Conservation (phyloP, 257 asterid genomes). For the Knoxia roxburghii region DNA sequence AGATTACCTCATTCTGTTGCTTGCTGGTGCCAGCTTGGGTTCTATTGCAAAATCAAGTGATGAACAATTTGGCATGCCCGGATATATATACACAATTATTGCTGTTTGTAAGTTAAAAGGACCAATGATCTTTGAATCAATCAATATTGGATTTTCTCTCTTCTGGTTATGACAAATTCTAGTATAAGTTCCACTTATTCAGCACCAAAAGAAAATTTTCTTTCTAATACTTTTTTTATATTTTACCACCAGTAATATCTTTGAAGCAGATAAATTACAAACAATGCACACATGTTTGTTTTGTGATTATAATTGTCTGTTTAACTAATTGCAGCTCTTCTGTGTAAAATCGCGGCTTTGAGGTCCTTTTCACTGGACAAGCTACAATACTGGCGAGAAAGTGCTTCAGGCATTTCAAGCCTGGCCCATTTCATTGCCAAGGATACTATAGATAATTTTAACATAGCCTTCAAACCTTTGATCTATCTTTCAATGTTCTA, state of each 20-base stretch:
- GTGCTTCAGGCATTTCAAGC: constrained; percentile 92
- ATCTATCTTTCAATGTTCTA: constrained; percentile 92
- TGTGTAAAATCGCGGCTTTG: constrained; percentile 88
- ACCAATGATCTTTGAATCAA: not conserved
- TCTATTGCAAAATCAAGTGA: constrained; percentile 62
- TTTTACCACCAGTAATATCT: not conserved
- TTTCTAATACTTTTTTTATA: not conserved
- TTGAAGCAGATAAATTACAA: not conserved
- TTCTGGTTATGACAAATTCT: not conserved
- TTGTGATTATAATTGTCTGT: not conserved
- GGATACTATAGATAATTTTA: constrained; percentile 84
- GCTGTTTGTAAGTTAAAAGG: constrained; percentile 68
- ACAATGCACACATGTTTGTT: not conserved
- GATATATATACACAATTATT: constrained; percentile 79
- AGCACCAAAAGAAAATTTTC: not conserved
- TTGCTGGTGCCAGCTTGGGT: constrained; percentile 96
- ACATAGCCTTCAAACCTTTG: constrained; percentile 73
- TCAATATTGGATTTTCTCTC: not conserved
- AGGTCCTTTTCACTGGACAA: constrained; percentile 87
- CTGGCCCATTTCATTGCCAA: constrained; percentile 83
- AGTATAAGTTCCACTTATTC: not conserved
- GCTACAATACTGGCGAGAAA: constrained; percentile 87
- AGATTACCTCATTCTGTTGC: constrained; percentile 72
- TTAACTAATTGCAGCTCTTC: constrained; percentile 59
- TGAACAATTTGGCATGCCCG: constrained; percentile 76